Evolutionary conservation across 1,284 basidiomycete species (phyloP).

Genomic region (Pisolithus thermaeus): DNA sequence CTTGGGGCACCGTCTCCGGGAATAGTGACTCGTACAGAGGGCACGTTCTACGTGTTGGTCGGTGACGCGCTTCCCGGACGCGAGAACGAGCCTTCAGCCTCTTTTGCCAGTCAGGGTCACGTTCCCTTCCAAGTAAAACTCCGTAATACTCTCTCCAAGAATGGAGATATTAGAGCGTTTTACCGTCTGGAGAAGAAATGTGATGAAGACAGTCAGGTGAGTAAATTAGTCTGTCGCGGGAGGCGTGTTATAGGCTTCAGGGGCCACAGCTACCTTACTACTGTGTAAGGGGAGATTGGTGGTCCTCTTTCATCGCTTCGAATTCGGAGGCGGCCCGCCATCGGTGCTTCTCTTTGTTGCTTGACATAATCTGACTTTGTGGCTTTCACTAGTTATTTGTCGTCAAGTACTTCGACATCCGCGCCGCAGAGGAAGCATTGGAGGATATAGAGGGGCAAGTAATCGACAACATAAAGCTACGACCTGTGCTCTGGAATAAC

Average conservation of each 20-base stretch:
- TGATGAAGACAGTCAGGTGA: conserved; percentile 24
- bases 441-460: conserved; percentile 34
- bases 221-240: conserved; percentile 5
- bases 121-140: conserved; percentile 25
- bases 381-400: conserved; percentile 36
- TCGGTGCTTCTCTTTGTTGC: conserved; percentile 2
- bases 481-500: conserved; percentile 17
- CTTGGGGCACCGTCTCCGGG: conserved; percentile 34
- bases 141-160: conserved; percentile 27
- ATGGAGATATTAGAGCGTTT: conserved; percentile 29
- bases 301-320: conserved; percentile 4
- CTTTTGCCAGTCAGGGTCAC: conserved; percentile 20
- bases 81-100: conserved; percentile 17
- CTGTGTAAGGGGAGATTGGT: conserved; percentile 1
- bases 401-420: conserved; percentile 60
- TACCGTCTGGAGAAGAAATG: conserved; percentile 23
- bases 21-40: conserved; percentile 36
- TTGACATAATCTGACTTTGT: conserved; percentile 16
- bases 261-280: background rate
- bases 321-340: conserved; percentile 1
- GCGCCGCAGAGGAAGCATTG: conserved; percentile 45
- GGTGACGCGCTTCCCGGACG: conserved; percentile 19
- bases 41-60: conserved; percentile 35
- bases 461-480: conserved; percentile 41
- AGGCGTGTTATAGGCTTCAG: background rate